phyloP scores from a whole-genome alignment of 805 yeast species.

The Tetrapisispora iriomotensis region DNA sequence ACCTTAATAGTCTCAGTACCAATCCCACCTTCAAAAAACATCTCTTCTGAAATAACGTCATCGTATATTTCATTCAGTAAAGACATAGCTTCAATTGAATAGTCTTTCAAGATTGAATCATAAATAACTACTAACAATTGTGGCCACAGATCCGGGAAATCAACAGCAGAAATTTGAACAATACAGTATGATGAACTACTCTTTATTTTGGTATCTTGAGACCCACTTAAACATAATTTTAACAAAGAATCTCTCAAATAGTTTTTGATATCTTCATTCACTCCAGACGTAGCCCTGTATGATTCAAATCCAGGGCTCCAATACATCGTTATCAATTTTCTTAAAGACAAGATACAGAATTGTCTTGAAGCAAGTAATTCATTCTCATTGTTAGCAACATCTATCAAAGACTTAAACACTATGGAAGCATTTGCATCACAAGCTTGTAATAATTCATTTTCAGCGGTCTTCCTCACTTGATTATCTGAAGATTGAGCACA shows the following conservation, averaged over 20 bases:
- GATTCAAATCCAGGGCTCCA: conserved; percentile 84
- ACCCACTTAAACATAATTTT: conserved; percentile 33
- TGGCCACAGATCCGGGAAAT: conserved; percentile 97
- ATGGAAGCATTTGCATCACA: conserved; percentile 42
- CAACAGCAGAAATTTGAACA: conserved; percentile 78
- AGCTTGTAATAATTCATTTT: conserved; percentile 35
- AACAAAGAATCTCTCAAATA: conserved; percentile 44
- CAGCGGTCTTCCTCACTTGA: conserved; percentile 41
- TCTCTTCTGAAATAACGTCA: conserved; percentile 77
- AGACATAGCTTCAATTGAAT: conserved; percentile 42
- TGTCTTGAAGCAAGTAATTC: conserved; percentile 40
- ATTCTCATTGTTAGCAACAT: conserved; percentile 30
- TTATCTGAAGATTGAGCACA: conserved; percentile 41
- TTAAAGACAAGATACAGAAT: conserved; percentile 54
- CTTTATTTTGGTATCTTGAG: conserved; percentile 49
- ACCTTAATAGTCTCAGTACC: conserved; percentile 47
- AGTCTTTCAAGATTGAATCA: conserved; percentile 27
- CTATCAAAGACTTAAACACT: conserved; percentile 35
- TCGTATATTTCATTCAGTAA: conserved; percentile 71
- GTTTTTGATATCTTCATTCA: conserved; percentile 43
- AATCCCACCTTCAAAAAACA: conserved; percentile 69
- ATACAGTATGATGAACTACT: conserved; percentile 63
- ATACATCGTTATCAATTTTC: conserved; percentile 54
- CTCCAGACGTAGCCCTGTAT: conserved; percentile 51
- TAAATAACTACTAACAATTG: conserved; percentile 44